Evolutionary conservation across 2,329 filamentous ascomycete species (phyloP).

Genomic region (Ophiostoma sp.): DNA sequence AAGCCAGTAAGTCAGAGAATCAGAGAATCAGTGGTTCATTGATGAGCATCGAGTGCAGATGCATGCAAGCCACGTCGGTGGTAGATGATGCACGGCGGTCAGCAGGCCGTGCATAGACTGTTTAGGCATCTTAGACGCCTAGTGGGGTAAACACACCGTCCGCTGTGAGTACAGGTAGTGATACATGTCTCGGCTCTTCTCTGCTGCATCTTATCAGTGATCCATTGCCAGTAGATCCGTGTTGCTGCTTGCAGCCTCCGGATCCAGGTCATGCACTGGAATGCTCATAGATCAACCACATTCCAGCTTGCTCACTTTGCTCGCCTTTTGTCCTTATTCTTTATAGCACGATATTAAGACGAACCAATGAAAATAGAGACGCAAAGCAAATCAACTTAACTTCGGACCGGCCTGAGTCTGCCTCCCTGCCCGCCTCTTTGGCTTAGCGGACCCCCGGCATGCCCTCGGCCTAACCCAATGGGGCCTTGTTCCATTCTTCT

Average conservation of each 20-base stretch:
- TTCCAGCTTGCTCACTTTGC: not conserved
- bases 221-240: too few species aligned
- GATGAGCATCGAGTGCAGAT: not conserved
- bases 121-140: not conserved
- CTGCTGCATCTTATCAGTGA: not conserved
- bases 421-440: not conserved
- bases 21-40: too few species aligned
- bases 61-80: not conserved
- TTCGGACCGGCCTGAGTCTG: not conserved
- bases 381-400: too few species aligned
- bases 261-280: not conserved
- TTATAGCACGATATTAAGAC: not conserved
- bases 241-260: not conserved
- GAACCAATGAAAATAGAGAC: too few species aligned
- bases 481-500: not conserved
- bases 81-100: not conserved
- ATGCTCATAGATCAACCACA: conserved; percentile 1
- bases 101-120: not conserved
- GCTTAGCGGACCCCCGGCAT: conserved; percentile 14
- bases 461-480: conserved; percentile 12
- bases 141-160: not conserved
- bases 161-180: not conserved
- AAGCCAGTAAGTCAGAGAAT: too few species aligned
- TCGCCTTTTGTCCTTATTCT: not conserved
- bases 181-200: not conserved